phyloP scores from a whole-genome alignment of 2,329 filamentous ascomycete genomes.

The Botryotinia narcissicola region DNA sequence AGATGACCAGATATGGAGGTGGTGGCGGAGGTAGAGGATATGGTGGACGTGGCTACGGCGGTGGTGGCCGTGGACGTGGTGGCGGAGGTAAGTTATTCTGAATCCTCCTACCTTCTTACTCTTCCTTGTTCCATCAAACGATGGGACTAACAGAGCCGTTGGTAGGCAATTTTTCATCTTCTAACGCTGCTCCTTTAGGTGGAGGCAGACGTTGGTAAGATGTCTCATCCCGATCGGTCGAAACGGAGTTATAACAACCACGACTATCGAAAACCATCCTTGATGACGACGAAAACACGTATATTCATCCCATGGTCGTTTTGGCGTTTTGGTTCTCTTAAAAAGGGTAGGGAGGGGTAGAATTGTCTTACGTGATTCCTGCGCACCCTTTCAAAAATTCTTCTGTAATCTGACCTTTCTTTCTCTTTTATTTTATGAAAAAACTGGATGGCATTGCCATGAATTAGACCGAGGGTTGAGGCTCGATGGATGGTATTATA shows the following conservation, averaged over 20 bases:
- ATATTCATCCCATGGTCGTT: slow-evolving; percentile 36
- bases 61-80: slow-evolving; percentile 60
- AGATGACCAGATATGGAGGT: slow-evolving; percentile 89
- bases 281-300: slow-evolving; percentile 22
- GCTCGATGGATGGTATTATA: slow-evolving; percentile 18
- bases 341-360: slow-evolving; percentile 31
- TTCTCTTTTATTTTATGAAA: slow-evolving; percentile 27
- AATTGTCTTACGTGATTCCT: slow-evolving; percentile 30
- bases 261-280: slow-evolving; percentile 23
- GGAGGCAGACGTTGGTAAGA: slow-evolving; percentile 55
- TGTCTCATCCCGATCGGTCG: slow-evolving; percentile 17
- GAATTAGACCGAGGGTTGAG: slow-evolving; percentile 15
- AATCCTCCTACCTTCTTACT: slow-evolving; percentile 23
- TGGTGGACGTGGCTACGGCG: slow-evolving; percentile 43
- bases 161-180: slow-evolving; percentile 52
- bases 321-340: slow-evolving; percentile 34
- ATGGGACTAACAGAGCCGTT: slow-evolving; percentile 41
- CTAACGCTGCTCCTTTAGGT: slow-evolving; percentile 58
- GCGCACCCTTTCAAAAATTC: slow-evolving; percentile 23
- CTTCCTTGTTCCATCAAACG: slow-evolving; percentile 38
- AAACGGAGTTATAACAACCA: slow-evolving; percentile 16
- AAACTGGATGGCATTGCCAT: slow-evolving; percentile 25
- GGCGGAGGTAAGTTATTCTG: slow-evolving; percentile 43
- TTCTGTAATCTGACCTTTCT: slow-evolving; percentile 29
- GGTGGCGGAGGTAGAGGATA: slow-evolving; percentile 45